These are phyloP conservation scores for Claviceps paspali DNA, from an alignment of 2,329 filamentous ascomycete genomes.

Conservation along the genomic window DNA sequence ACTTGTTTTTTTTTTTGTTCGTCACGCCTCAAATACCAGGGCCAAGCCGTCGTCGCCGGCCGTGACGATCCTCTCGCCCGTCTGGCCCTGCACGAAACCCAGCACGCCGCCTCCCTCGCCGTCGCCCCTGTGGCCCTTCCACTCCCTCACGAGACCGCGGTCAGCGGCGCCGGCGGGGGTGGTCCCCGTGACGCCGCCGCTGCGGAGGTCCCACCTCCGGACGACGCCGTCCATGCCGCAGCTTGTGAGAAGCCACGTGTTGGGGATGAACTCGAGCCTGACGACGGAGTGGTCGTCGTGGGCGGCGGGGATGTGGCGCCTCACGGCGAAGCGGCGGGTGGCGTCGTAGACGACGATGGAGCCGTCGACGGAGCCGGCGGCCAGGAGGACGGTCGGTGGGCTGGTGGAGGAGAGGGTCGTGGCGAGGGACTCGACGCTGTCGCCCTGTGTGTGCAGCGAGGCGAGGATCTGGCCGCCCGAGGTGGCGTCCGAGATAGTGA, in stretches of 20 bases:
- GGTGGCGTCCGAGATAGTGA: conserved; percentile 19
- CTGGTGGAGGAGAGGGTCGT: conserved; percentile 30
- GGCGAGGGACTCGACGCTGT: conserved; percentile 62
- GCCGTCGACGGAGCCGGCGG: conserved; percentile 55
- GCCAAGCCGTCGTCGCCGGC: conserved; percentile 74
- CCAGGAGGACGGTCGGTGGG: conserved; percentile 39
- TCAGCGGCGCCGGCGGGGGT: conserved; percentile 25
- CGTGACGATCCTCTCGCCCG: conserved; percentile 63
- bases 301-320: conserved; percentile 64
- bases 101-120: conserved; percentile 80
- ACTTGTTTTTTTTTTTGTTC: not conserved
- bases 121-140: conserved; percentile 75
- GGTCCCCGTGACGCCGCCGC: conserved; percentile 19
- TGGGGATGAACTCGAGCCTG: conserved; percentile 72
- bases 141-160: conserved; percentile 63
- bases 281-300: conserved; percentile 86
- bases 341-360: conserved; percentile 79
- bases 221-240: conserved; percentile 89
- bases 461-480: conserved; percentile 55
- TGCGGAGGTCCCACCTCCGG: conserved; percentile 68
- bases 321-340: conserved; percentile 71
- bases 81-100: conserved; percentile 73
- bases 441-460: conserved; percentile 60
- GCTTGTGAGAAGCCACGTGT: conserved; percentile 60
- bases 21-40: conserved; percentile 48